Evolutionary conservation across 2,329 filamentous ascomycete genomes (phyloP).

Genomic region (Daldinia sp.): DNA sequence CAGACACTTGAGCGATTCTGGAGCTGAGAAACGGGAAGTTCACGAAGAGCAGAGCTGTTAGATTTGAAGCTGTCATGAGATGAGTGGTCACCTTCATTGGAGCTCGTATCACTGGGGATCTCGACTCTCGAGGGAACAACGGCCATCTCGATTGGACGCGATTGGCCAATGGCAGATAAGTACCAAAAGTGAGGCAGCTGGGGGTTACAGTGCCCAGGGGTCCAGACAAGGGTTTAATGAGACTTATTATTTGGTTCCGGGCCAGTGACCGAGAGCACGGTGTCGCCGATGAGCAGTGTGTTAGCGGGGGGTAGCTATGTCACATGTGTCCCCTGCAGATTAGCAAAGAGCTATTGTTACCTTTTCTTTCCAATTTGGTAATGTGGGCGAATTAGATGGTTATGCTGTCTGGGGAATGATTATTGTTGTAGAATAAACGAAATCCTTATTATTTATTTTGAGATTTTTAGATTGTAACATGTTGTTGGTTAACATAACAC

Average conservation of each 20-base stretch:
- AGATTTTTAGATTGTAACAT: background rate
- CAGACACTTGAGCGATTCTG: conserved; percentile 46
- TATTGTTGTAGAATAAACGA: conserved; percentile 30
- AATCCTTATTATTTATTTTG: background rate
- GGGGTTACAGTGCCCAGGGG: conserved; percentile 43
- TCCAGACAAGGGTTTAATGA: conserved; percentile 44
- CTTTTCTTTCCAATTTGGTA: conserved; percentile 28
- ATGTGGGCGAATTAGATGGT: conserved; percentile 26
- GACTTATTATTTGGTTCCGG: conserved; percentile 25
- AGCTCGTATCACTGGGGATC: conserved; percentile 47
- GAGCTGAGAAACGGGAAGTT: conserved; percentile 49
- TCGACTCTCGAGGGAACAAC: conserved; percentile 42
- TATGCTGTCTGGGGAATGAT: conserved; percentile 31
- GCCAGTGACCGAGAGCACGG: conserved; percentile 34
- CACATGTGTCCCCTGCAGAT: conserved; percentile 21
- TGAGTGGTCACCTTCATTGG: conserved; percentile 42
- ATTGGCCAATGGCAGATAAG: conserved; percentile 38
- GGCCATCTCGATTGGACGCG: conserved; percentile 44
- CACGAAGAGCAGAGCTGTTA: conserved; percentile 45
- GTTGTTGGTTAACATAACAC: background rate
- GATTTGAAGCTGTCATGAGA: conserved; percentile 31
- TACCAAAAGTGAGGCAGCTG: conserved; percentile 37
- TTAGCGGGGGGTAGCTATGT: conserved; percentile 30
- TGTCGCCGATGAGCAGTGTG: conserved; percentile 27
- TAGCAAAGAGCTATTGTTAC: conserved; percentile 25